phyloP scores from a whole-genome alignment of 768 basidiomycete species.

The Naganishia vaughanmartiniae region DNA sequence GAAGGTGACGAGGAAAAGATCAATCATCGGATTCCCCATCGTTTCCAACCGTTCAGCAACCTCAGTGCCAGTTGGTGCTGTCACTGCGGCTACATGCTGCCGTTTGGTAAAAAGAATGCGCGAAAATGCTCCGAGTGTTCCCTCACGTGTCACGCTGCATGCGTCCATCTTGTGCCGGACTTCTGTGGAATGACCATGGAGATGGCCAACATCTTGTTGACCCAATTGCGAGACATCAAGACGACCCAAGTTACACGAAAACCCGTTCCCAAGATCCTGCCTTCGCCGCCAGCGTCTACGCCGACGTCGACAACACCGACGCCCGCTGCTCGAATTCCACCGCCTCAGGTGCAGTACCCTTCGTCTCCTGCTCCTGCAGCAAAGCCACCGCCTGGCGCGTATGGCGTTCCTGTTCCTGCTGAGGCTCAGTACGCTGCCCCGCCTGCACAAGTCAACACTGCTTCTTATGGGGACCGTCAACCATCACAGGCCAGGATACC shows the following conservation, averaged over 20 bases:
- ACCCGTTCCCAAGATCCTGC: slow-evolving; percentile 29
- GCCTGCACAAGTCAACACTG: slow-evolving; percentile 17
- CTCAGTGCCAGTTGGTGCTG: slow-evolving; percentile 99
- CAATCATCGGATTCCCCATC: slow-evolving; percentile 97
- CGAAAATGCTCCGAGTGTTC: slow-evolving; percentile 93
- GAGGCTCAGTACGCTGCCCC: slow-evolving; percentile 35
- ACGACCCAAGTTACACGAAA: slow-evolving; percentile 51
- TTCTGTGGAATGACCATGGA: slow-evolving; percentile 99
- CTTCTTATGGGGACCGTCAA: slow-evolving; percentile 31
- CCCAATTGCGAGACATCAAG: slow-evolving; percentile 89
- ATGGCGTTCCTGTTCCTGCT: slow-evolving; percentile 37
- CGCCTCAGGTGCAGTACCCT: slow-evolving; percentile 33
- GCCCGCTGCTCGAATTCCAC: slow-evolving; percentile 28
- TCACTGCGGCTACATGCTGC: slow-evolving; percentile 97
- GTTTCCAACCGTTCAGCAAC: slow-evolving; percentile 94
- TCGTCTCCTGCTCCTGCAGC: slow-evolving; percentile 36
- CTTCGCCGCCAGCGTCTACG: slow-evolving; percentile 36
- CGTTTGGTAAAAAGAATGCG: slow-evolving; percentile 93
- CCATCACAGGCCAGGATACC: slow-evolving; percentile 27
- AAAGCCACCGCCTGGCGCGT: slow-evolving; percentile 39
- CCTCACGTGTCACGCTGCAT: slow-evolving; percentile 94
- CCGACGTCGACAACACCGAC: slow-evolving; percentile 38
- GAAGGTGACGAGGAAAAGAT: slow-evolving; percentile 97
- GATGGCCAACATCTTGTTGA: slow-evolving; percentile 87
- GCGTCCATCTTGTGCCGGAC: slow-evolving; percentile 96